A percentile compares a stretch with the other conserved stretches of the same genome.
Evolutionary conservation across 306 rosid species (phyloP).

Genomic region (Purshia tridentata): DNA sequence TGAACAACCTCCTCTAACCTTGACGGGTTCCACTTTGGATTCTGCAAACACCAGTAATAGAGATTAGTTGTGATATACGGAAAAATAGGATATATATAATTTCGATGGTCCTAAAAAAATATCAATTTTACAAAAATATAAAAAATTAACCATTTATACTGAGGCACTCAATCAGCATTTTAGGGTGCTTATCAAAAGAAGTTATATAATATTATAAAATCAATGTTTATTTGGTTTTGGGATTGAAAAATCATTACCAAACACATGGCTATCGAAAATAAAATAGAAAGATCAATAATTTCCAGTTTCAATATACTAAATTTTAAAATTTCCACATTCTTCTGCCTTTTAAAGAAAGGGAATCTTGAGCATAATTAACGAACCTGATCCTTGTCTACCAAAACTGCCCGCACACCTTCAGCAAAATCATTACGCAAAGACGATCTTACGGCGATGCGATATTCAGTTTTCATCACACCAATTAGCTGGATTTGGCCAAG

Average conservation of each 20-base stretch:
- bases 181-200: too few species aligned
- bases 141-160: neutral
- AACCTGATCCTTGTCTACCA: constrained; percentile 99
- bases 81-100: neutral
- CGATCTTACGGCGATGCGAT: constrained; percentile 83
- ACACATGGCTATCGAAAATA: too few species aligned
- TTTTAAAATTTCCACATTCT: constrained; percentile 1
- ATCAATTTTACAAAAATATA: neutral
- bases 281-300: neutral
- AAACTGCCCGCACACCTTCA: constrained; percentile 94
- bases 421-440: constrained; percentile 76
- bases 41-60: constrained; percentile 42
- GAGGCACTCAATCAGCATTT: neutral
- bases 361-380: constrained; percentile 16
- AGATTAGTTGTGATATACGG: neutral
- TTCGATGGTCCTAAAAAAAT: neutral
- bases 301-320: neutral
- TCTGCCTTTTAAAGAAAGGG: constrained; percentile 7
- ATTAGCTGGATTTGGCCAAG: constrained; percentile 51
- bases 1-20: constrained; percentile 64
- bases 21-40: constrained; percentile 84
- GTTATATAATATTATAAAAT: too few species aligned
- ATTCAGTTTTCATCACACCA: constrained; percentile 87
- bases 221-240: too few species aligned
- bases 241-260: too few species aligned